Evolutionary conservation across 495 filamentous ascomycete species (phyloP), one percentile per base, ranked within the genome.

Genomic region (Bathelium albidoporum): DNA sequence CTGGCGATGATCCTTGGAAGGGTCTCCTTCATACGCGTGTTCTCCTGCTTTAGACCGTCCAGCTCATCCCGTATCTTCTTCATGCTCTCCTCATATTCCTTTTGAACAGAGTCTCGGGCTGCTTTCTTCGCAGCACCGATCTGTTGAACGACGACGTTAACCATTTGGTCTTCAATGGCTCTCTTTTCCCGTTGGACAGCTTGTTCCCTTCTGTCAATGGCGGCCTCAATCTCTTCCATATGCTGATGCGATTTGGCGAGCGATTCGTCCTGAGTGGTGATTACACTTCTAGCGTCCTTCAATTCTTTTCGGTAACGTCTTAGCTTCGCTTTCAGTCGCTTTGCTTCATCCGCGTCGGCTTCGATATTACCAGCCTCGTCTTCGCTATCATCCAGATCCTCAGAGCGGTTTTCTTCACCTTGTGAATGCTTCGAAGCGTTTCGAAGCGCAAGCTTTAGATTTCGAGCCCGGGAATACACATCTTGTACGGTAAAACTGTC

Each of bases 241-340:
- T 55, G 49, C 49, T 55, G 49, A 55, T 55, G 49, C n/a, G 49
- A 55, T 55, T 55, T 55, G 9, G 49, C 49, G 10, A 55, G 49
- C 9, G 49, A 55, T 55, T 55, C 49, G 24, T 55, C 49, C 16
- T 55, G 49, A 55, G 20, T 55, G 16, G 24, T 26, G 49, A 55
- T 55, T 9, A 29, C 24, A 29, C 29, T 55, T 29, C 49, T 26
- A 24, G 49, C n/a, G 49, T 55, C 49, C 49, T 29, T 55, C 49
- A 55, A 29, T 3, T 55, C 49, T 55, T 55, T 55, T 16, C 49
- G 49, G 16, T 55, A 55, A 7, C 49, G 49, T 29, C 20, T 55
- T 2, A 55, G 22, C 49, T 55, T 55, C 9, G 49, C 49, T 29
- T 29, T 55, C 24, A 55, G 24, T 10, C 49, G 49, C 49, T 55